A percentile compares a stretch with the other conserved stretches of the same genome.
phyloP scores from a whole-genome alignment of 2,329 filamentous ascomycete genomes.

The Aspergillus tamarii region DNA sequence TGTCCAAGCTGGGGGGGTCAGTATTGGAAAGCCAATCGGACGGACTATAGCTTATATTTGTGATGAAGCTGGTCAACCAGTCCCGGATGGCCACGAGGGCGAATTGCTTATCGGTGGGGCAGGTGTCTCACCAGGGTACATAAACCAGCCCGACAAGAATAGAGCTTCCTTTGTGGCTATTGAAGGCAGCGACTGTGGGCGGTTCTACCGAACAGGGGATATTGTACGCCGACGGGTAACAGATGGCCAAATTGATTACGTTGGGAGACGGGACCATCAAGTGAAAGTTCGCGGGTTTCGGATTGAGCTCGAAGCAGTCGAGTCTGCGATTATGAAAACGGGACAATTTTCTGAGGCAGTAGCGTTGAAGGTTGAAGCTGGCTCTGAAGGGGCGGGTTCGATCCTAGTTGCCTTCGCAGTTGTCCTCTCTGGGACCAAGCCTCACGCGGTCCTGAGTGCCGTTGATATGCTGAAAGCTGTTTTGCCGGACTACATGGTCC shows the following conservation, averaged over 20 bases:
- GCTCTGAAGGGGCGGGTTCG: background rate
- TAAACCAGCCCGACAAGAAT: constrained; percentile 29
- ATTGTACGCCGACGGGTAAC: constrained; percentile 29
- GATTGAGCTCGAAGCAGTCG: constrained; percentile 36
- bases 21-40: constrained; percentile 7
- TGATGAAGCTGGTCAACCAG: constrained; percentile 13
- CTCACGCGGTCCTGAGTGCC: constrained; percentile 36
- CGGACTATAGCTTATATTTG: constrained; percentile 15
- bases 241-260: constrained; percentile 32
- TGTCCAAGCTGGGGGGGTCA: background rate
- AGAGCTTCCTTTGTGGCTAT: constrained; percentile 25
- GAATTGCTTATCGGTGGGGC: constrained; percentile 26
- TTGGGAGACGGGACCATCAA: constrained; percentile 38
- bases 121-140: constrained; percentile 23
- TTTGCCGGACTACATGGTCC: constrained; percentile 57
- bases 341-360: background rate
- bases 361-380: background rate
- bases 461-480: background rate
- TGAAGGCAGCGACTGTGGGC: constrained; percentile 4
- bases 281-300: constrained; percentile 39
- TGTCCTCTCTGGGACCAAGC: background rate
- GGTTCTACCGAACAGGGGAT: constrained; percentile 41
- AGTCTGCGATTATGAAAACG: constrained; percentile 16
- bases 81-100: constrained; percentile 20
- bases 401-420: constrained; percentile 25